Evolutionary conservation across 192 early-diverging fungal species (phyloP), one percentile per base, ranked within the genome.

Genomic region (Coemansia sp.): DNA sequence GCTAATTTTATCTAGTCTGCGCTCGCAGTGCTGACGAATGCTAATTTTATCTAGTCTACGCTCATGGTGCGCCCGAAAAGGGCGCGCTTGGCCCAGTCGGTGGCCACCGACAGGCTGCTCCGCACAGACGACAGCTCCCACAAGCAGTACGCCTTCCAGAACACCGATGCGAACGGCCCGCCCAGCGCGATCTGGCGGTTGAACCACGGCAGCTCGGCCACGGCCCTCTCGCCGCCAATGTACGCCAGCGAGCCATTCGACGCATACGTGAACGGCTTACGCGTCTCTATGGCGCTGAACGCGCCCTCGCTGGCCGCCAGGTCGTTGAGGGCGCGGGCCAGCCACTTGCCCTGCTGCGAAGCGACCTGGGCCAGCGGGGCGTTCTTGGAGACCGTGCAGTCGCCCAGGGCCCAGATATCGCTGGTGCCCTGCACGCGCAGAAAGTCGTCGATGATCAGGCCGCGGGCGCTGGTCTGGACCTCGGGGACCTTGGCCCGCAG

Each of bases 51-150:
- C n/a, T n/a, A 97, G 78, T 97, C 94, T 59, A 92, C 81, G 53
- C 84, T 83, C 53, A 97, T 92, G 55, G 94, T 90, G 48, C 92
- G 85, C 16, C 94, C 94, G 82, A 94, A 94, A 15, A 91, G 44
- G 6, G 80, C 86, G 69, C 89, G 88, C 79, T 93, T 94, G 45
- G 73, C 78, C 93, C 94, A 97, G 71, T 97, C 94, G 33, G 87
- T 89, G 28, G 87, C 82, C 20, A 97, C 94, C 53, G 91, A 82
- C 51, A 83, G 55, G 55, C 86, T 77, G 83, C 94, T 97, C 61
- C 92, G 83, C 38, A 88, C 70, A 13, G 91, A 88, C 68, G 91
- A 94, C 40, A 94, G 81, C 70, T 87, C 87, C 68, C 81, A 85
- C 20, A 89, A 66, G 57, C 86, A 88, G 41, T 84, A 87, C n/a